Evolutionary conservation across 306 rosid species (phyloP).

Genomic region (Argentina anserina): DNA sequence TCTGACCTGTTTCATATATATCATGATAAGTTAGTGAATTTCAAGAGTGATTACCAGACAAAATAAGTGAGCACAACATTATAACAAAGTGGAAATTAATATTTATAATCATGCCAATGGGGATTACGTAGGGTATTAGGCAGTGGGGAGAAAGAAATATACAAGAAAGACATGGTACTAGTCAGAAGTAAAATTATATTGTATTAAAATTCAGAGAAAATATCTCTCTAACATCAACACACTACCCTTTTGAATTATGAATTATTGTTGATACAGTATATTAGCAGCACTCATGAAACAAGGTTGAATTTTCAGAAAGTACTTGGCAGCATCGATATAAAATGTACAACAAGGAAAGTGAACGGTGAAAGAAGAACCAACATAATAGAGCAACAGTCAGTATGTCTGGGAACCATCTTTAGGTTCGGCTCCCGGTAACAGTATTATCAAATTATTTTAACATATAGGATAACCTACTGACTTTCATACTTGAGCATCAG

Average conservation of each 20-base stretch:
- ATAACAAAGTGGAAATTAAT: background rate
- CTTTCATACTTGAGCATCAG: background rate
- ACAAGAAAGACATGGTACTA: background rate
- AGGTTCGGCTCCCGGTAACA: background rate
- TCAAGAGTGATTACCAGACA: background rate
- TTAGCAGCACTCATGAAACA: background rate
- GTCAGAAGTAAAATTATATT: background rate
- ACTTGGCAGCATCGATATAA: background rate
- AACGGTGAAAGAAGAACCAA: background rate
- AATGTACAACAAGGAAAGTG: background rate
- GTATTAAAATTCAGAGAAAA: background rate
- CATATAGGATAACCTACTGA: background rate
- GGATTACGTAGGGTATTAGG: background rate
- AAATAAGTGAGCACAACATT: background rate
- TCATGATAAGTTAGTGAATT: background rate
- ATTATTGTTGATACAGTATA: background rate
- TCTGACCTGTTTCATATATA: constrained; percentile 48
- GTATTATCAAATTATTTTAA: background rate
- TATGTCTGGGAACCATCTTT: background rate
- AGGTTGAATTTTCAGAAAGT: background rate
- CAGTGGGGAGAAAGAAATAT: background rate
- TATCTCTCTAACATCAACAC: background rate
- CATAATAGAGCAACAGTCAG: background rate
- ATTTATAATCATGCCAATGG: background rate
- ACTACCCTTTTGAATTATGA: background rate